Evolutionary conservation across 2,329 filamentous ascomycete genomes (phyloP), one percentile per base, ranked within the genome.

Genomic region (Neurospora sp.): DNA sequence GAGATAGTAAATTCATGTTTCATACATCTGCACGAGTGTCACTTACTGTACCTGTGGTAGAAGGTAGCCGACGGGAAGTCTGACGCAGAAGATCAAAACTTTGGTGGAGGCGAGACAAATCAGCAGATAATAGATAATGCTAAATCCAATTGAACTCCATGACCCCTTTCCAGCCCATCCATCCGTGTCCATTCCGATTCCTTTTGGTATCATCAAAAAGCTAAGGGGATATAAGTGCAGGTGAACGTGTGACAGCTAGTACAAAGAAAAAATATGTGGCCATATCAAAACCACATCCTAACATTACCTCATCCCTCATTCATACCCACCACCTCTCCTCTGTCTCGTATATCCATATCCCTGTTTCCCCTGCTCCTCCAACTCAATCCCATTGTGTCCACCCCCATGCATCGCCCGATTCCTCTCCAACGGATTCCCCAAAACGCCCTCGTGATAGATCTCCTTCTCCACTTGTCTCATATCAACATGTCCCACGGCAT

Each of bases 401-500:
- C 15, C 23, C 28, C 52, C 23, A 33, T 62, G 52, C 15, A 33
- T 62, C 23, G 52, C 23, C 52, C 15, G 52, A 33, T 36, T 17
- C 15, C 13, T n/a, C 23, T 62, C 52, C 23, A 62, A 33, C 15
- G 52, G 28, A 33, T 33, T 17, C 7, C 23, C 52, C 28, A 62
- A 62, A 62, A 62, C 67, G 4, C 62, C 42, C 17, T 72, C 38
- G 58, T 70, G 62, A 46, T 38, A 75, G 42, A 84, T 80, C 74
- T 87, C 85, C 79, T 87, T 87, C 74, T 87, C 84, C 62, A 87
- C 82, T 76, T 87, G 83, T 38, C 83, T 79, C 66, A 88, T 78
- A 76, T 87, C 83, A 71, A 89, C 82, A 73, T 85, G 82, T 7
- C 83, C 85, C 13, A 87, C 83, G 23, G 86, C 87, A 40, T 85